These are phyloP conservation scores for Verticillium albo-atrum DNA, from an alignment of 2,329 filamentous ascomycete species.

Conservation along the genomic window DNA sequence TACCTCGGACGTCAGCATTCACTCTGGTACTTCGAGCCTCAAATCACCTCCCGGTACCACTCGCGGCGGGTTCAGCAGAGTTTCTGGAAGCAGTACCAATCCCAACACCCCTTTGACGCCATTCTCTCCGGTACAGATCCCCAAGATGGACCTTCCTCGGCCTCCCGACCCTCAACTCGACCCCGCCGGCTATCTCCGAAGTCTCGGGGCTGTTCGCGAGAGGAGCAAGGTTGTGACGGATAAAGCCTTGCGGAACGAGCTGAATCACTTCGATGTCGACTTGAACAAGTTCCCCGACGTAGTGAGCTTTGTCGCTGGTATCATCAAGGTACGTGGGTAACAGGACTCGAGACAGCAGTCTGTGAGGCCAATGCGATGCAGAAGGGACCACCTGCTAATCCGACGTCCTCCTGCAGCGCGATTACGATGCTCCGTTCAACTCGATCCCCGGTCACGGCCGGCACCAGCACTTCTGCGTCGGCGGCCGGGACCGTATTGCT, in stretches of 20 bases:
- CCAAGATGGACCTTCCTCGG: slow-evolving; percentile 75
- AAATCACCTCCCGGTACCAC: slow-evolving; percentile 30
- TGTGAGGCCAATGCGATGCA: not conserved
- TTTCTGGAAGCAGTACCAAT: slow-evolving; percentile 43
- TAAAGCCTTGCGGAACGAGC: slow-evolving; percentile 71
- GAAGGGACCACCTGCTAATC: not conserved
- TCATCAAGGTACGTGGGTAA: slow-evolving; percentile 72
- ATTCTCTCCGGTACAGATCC: slow-evolving; percentile 51
- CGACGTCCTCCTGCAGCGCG: slow-evolving; percentile 32
- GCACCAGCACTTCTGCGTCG: slow-evolving; percentile 82
- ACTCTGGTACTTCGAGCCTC: slow-evolving; percentile 46
- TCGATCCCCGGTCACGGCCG: slow-evolving; percentile 80
- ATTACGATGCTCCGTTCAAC: slow-evolving; percentile 51
- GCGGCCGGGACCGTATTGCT: slow-evolving; percentile 68
- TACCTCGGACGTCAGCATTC: slow-evolving; percentile 43
- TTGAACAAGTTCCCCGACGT: slow-evolving; percentile 79
- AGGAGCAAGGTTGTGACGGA: slow-evolving; percentile 68
- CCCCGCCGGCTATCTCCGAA: slow-evolving; percentile 85
- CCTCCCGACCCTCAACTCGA: slow-evolving; percentile 85
- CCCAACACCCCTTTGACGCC: slow-evolving; percentile 46
- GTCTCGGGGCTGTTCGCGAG: slow-evolving; percentile 83
- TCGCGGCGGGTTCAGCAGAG: slow-evolving; percentile 40
- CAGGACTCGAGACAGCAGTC: not conserved
- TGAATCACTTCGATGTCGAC: slow-evolving; percentile 87
- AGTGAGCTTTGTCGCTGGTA: slow-evolving; percentile 81